These are phyloP conservation scores for Candida nemodendra DNA, from an alignment of 805 yeast species.

Conservation along the genomic window DNA sequence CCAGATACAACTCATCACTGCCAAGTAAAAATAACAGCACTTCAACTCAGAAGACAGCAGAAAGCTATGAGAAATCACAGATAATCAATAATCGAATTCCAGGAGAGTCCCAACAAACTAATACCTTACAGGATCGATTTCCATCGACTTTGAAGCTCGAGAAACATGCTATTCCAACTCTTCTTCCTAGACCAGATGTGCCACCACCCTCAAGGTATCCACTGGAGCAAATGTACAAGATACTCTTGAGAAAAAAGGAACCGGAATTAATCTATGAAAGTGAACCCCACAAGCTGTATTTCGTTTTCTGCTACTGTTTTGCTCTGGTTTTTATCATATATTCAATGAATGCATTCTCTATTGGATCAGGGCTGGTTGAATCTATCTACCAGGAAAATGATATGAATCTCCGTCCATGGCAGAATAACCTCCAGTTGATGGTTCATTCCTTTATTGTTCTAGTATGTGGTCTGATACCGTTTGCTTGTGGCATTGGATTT, in stretches of 20 bases:
- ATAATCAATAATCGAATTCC: constrained; percentile 49
- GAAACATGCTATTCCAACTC: constrained; percentile 61
- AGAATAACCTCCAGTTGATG: constrained; percentile 22
- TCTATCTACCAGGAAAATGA: constrained; percentile 31
- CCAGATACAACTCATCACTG: constrained; percentile 6
- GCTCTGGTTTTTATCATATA: constrained; percentile 71
- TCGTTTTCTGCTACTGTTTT: constrained; percentile 63
- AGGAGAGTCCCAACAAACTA: constrained; percentile 45
- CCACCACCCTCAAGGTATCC: constrained; percentile 66
- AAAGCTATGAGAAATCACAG: constrained; percentile 26
- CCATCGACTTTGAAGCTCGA: constrained; percentile 63
- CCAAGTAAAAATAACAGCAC: constrained; percentile 2
- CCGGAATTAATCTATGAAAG: constrained; percentile 82
- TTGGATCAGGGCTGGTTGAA: constrained; percentile 30
- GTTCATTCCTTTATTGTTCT: constrained; percentile 34
- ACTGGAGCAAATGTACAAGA: constrained; percentile 60
- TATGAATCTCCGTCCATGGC: constrained; percentile 26
- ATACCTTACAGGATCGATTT: constrained; percentile 54
- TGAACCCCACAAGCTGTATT: constrained; percentile 78
- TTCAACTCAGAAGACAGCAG: constrained; percentile 22
- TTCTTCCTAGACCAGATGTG: constrained; percentile 73
- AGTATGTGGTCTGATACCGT: constrained; percentile 42
- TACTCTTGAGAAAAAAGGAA: constrained; percentile 46
- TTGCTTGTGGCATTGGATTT: constrained; percentile 38
- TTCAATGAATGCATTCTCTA: constrained; percentile 45